These are phyloP conservation scores for Russula sp. DNA, from an alignment of 768 basidiomycete genomes.

Conservation along the genomic window DNA sequence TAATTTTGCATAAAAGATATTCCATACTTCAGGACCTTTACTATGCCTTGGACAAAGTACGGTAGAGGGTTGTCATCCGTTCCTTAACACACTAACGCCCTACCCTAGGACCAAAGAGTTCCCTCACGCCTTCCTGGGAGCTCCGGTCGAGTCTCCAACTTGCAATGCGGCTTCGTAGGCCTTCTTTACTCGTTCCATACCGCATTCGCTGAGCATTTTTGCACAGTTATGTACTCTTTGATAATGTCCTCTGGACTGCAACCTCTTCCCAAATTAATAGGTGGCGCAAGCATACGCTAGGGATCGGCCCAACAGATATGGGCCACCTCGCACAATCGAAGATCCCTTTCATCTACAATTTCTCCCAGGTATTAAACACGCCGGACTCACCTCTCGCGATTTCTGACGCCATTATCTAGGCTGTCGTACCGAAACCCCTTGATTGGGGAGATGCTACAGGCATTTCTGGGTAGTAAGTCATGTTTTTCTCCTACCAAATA, in stretches of 20 bases:
- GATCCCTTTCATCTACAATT: slow-evolving; percentile 59
- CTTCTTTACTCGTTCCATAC: background rate
- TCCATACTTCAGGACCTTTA: slow-evolving; percentile 59
- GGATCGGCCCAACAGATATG: slow-evolving; percentile 50
- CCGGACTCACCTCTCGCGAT: background rate
- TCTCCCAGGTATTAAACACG: slow-evolving; percentile 38
- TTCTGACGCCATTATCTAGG: slow-evolving; percentile 23
- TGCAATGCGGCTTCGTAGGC: slow-evolving; percentile 54
- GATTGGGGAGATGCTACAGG: slow-evolving; percentile 57
- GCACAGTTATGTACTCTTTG: slow-evolving; percentile 53
- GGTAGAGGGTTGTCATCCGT: slow-evolving; percentile 2
- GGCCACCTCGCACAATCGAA: slow-evolving; percentile 50
- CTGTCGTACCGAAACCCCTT: slow-evolving; percentile 59
- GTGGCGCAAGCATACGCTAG: slow-evolving; percentile 49
- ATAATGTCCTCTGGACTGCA: slow-evolving; percentile 62
- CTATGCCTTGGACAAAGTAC: slow-evolving; percentile 56
- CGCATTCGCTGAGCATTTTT: background rate
- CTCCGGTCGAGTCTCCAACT: slow-evolving; percentile 53
- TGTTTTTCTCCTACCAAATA: background rate
- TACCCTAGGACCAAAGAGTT: slow-evolving; percentile 44
- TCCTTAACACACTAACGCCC: background rate
- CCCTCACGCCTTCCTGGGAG: slow-evolving; percentile 56
- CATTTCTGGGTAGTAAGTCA: slow-evolving; percentile 46
- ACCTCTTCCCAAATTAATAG: slow-evolving; percentile 57
- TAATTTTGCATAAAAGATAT: slow-evolving; percentile 33